Evolutionary conservation across 108 stramenopile genomes (phyloP), one percentile per base, ranked within the genome.

Genomic region (Chaetoceros muelleri): DNA sequence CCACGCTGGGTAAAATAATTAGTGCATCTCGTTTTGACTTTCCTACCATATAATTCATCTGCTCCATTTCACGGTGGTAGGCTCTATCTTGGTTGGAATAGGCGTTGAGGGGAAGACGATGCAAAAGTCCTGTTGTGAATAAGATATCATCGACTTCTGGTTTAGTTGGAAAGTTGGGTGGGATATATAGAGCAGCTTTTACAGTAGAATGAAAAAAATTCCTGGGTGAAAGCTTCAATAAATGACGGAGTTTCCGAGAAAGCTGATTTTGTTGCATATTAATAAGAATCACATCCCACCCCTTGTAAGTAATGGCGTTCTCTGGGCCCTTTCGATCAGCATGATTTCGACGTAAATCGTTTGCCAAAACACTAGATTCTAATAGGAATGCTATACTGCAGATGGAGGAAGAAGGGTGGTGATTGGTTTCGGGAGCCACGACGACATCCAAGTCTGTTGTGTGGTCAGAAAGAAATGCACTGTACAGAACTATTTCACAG

Each of bases 311-410:
- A 8, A 80, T 48, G 26, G 71, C 82, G 52, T 80, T 73, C 48
- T 73, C 57, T 21, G 46, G 48, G 5, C 76, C 47, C 55, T 81
- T 55, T 8, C 68, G 62, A 7, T 58, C 45, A 21, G 83, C 83
- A 13, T 84, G 76, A 44, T 81, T 77, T 16, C 30, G 27, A n/a
- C 74, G 55, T 10, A 82, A 69, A 30, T 55, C 31, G 28, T 69
- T 46, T 0, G 79, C 84, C 51, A 89, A 53, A n/a, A 55, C 59
- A 24, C 79, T 81, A 49, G 78, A 80, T 21, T 64, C 51, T 8
- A 84, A 77, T 21, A 89, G 72, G 58, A 85, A 76, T 27, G 87
- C 87, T 50, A 89, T 54, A 30, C 80, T 89, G 60, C 87, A 89
- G 13, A 84, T 61, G 30, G 69, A 57, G 2, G 68, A 67, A 18